Conservation (phyloP, 306 rosid species). For the Glycine tomentella region DNA sequence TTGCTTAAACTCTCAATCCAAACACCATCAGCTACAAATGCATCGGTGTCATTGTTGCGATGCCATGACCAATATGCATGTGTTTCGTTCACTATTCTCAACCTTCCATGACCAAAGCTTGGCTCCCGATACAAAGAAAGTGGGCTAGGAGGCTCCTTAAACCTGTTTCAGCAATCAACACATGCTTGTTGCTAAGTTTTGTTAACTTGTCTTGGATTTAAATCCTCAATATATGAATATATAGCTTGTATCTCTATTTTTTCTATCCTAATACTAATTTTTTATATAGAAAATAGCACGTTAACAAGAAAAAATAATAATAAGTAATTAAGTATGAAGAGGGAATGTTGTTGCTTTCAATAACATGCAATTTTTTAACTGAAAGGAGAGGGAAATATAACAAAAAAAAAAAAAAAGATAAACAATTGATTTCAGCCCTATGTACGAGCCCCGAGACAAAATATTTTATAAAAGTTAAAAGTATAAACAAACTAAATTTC, state of each 20-base stretch:
- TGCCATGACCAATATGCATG: conserved; percentile 87
- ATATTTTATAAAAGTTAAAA: not conserved
- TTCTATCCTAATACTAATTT: not conserved
- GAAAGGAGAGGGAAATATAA: not conserved
- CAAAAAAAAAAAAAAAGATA: no score
- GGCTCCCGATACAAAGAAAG: conserved; percentile 72
- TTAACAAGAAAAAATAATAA: no score
- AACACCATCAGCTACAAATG: conserved; percentile 58
- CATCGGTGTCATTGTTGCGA: conserved; percentile 66
- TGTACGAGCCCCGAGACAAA: not conserved
- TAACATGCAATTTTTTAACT: not conserved
- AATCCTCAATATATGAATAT: no score
- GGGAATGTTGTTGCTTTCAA: not conserved
- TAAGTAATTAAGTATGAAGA: no score
- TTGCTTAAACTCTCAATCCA: conserved; percentile 63
- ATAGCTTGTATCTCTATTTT: not conserved
- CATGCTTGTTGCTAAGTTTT: not conserved
- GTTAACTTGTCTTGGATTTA: not conserved
- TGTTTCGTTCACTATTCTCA: conserved; percentile 63
- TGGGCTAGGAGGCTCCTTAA: conserved; percentile 52
- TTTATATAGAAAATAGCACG: not conserved
- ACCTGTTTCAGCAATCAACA: conserved; percentile 44
- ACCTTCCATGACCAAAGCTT: conserved; percentile 84
- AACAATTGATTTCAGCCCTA: no score
- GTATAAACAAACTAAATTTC: not conserved